Conservation (phyloP, 257 asterid genomes). For the Haberlea rhodopensis region DNA sequence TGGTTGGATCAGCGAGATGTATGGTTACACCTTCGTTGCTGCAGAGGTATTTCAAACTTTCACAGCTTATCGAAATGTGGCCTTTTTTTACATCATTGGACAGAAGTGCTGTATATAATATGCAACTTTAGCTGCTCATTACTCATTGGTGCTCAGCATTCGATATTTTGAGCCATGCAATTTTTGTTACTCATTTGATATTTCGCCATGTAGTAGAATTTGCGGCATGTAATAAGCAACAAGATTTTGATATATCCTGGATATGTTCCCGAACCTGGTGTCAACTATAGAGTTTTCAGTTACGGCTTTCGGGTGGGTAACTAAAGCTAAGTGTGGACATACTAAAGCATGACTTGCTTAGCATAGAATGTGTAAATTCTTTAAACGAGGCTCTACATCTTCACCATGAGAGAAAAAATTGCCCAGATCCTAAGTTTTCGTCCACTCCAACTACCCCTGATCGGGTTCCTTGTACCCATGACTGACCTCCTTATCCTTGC, state of each 20-base stretch:
- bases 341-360: slow-evolving; percentile 79
- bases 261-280: slow-evolving; percentile 68
- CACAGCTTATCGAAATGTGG: neutral
- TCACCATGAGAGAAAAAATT: slow-evolving; percentile 55
- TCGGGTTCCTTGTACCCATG: slow-evolving; percentile 27
- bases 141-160: neutral
- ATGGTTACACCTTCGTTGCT: slow-evolving; percentile 97
- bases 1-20: slow-evolving; percentile 99
- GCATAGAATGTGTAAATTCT: slow-evolving; percentile 69
- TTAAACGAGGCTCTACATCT: slow-evolving; percentile 67
- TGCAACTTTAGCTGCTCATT: neutral
- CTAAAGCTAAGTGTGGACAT: slow-evolving; percentile 84
- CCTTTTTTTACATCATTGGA: slow-evolving; percentile 3
- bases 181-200: slow-evolving; percentile 6
- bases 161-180: neutral
- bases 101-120: neutral
- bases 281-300: slow-evolving; percentile 74
- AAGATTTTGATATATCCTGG: slow-evolving; percentile 92
- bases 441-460: slow-evolving; percentile 30
- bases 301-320: slow-evolving; percentile 78
- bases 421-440: slow-evolving; percentile 47
- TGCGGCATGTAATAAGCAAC: slow-evolving; percentile 64
- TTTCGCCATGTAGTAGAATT: slow-evolving; percentile 56
- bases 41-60: slow-evolving; percentile 66
- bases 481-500: slow-evolving; percentile 30